These are phyloP conservation scores for Yamagishiella unicocca DNA, from an alignment of 139 green algal genomes.

Conservation along the genomic window DNA sequence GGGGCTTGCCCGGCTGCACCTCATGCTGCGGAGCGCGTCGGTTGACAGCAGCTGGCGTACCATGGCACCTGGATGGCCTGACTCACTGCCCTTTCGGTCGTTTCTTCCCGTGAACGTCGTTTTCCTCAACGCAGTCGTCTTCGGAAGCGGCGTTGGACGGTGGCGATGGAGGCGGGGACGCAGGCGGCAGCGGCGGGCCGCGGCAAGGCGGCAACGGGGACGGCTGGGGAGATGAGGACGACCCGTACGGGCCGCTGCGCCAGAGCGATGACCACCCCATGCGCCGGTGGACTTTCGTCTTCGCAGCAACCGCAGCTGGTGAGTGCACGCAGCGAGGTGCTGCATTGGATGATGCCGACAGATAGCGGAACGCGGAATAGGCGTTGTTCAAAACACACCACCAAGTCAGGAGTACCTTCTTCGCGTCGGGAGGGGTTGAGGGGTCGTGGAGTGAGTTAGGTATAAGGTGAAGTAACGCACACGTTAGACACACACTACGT, in stretches of 20 bases:
- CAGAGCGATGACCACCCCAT: constrained; percentile 70
- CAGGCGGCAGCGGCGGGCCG: background rate
- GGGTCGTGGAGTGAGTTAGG: background rate
- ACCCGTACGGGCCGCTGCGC: constrained; percentile 68
- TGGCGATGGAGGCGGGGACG: background rate
- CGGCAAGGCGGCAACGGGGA: constrained; percentile 13
- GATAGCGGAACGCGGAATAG: background rate
- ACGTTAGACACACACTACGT: background rate
- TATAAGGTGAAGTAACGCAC: background rate
- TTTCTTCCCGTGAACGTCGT: too few relatives aligned
- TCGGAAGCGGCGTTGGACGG: background rate
- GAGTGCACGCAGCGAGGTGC: background rate
- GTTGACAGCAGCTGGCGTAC: background rate
- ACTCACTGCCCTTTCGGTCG: background rate
- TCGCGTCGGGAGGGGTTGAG: background rate
- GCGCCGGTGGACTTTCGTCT: constrained; percentile 66
- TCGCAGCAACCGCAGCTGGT: constrained; percentile 56
- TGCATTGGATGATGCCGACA: background rate
- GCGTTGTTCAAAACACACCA: background rate
- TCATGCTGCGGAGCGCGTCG: background rate
- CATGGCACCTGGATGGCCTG: background rate
- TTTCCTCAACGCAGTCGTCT: background rate
- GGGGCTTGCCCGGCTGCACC: background rate
- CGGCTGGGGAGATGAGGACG: constrained; percentile 64
- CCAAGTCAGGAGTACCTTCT: too few relatives aligned